These are phyloP conservation scores for Phytophthora syringae DNA, from an alignment of 352 stramenopile genomes.

Conservation along the genomic window DNA sequence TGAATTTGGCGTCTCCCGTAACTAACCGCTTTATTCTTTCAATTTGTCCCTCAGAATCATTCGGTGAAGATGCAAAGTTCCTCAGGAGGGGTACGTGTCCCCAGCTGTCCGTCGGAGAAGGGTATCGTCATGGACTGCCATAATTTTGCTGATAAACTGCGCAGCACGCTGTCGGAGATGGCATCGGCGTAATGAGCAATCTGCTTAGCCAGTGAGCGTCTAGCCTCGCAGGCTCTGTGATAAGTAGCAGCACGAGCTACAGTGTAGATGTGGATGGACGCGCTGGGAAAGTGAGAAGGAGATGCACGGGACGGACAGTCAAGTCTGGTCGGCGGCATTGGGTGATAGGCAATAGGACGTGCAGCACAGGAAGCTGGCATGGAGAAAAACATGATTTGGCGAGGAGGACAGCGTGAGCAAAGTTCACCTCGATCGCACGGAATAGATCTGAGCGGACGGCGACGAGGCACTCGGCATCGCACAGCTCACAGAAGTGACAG, in stretches of 20 bases:
- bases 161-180: constrained; percentile 88
- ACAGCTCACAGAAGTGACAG: constrained; percentile 7
- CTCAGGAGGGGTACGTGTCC: constrained; percentile 76
- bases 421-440: constrained; percentile 4
- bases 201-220: background rate
- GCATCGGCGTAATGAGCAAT: constrained; percentile 62
- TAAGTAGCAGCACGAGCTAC: background rate
- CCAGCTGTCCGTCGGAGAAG: constrained; percentile 77
- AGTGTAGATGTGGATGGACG: constrained; percentile 7
- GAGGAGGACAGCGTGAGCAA: background rate
- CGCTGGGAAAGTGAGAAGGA: constrained; percentile 16
- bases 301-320: constrained; percentile 10
- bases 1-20: background rate
- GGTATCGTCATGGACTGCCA: constrained; percentile 72
- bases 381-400: constrained; percentile 12
- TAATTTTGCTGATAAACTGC: constrained; percentile 85
- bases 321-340: constrained; percentile 9
- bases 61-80: constrained; percentile 87
- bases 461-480: constrained; percentile 16
- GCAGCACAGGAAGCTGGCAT: constrained; percentile 22
- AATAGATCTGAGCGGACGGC: constrained; percentile 36
- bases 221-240: background rate
- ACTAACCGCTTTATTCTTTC: constrained; percentile 18
- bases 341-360: constrained; percentile 36
- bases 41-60: constrained; percentile 58